Conservation (phyloP, 805 yeast genomes). For the Starmerella asiatica region DNA sequence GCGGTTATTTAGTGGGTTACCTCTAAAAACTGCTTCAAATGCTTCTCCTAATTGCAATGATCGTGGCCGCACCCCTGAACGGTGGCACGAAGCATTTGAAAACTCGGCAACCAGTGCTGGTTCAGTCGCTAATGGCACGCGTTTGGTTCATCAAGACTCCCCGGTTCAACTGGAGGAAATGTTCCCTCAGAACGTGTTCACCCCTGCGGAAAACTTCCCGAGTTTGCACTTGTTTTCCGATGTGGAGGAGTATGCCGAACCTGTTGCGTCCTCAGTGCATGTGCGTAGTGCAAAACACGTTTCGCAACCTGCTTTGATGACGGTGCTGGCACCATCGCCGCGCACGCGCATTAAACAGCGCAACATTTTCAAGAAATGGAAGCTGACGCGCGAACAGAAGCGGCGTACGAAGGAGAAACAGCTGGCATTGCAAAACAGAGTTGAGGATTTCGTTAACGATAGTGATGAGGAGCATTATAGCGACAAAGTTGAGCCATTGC, state of each 20-base stretch:
- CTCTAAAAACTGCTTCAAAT: not conserved
- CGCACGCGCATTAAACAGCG: not conserved
- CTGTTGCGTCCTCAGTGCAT: no score
- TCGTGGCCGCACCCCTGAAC: not conserved
- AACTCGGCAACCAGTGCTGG: not conserved
- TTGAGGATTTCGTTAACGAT: no score
- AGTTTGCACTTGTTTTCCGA: not conserved
- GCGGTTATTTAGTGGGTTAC: slow-evolving; percentile 4
- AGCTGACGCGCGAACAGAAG: not conserved
- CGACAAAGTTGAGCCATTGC: no score
- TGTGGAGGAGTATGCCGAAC: no score
- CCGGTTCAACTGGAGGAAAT: no score
- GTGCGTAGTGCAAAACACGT: no score
- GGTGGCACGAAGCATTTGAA: slow-evolving; percentile 1
- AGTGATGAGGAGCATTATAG: no score
- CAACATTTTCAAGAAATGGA: slow-evolving; percentile 1
- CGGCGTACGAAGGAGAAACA: not conserved
- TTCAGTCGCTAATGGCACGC: no score
- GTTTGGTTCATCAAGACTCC: no score
- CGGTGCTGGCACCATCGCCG: not conserved
- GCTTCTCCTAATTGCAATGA: not conserved
- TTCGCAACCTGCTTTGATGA: not conserved
- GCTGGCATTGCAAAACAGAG: not conserved
- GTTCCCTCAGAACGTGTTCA: not conserved
- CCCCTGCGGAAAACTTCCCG: not conserved